Conservation (phyloP, 1,139 yeast genomes). For the Pichia sp. region DNA sequence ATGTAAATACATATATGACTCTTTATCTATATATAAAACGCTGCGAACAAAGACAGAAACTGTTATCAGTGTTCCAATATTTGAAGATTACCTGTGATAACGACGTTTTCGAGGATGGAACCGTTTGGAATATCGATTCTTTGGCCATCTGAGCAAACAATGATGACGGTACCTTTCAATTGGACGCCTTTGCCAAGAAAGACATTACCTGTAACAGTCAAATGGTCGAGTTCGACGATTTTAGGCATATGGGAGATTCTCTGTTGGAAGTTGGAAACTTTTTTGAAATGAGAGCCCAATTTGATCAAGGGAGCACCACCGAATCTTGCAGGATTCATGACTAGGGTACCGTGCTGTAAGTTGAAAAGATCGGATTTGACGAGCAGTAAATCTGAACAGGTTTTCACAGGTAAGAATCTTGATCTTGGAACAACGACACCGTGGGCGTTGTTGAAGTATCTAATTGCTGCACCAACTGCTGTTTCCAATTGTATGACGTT, state of each 20-base stretch:
- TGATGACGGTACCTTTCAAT: constrained; percentile 96
- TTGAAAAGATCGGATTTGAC: constrained; percentile 95
- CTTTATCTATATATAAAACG: background rate
- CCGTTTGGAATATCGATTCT: constrained; percentile 97
- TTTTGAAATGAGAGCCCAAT: constrained; percentile 93
- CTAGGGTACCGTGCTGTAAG: constrained; percentile 88
- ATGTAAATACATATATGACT: background rate
- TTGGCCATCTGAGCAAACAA: constrained; percentile 96
- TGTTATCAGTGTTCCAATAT: constrained; percentile 78
- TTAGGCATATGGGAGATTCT: constrained; percentile 95
- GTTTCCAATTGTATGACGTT: constrained; percentile 94
- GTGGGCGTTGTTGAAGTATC: constrained; percentile 91
- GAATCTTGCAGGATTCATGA: constrained; percentile 77
- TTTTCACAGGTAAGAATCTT: constrained; percentile 96
- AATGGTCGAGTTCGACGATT: constrained; percentile 92
- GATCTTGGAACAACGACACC: constrained; percentile 98
- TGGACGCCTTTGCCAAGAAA: constrained; percentile 84
- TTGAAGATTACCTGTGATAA: constrained; percentile 93
- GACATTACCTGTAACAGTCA: constrained; percentile 96
- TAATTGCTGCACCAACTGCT: constrained; percentile 98
- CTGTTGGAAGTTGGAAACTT: constrained; percentile 84
- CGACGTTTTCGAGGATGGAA: constrained; percentile 88
- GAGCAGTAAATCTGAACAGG: constrained; percentile 87
- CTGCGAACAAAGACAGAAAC: background rate
- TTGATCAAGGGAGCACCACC: constrained; percentile 94